A percentile compares a stretch with the other conserved stretches of the same genome.
phyloP scores from a whole-genome alignment of 2,329 filamentous ascomycete genomes.

The Colletotrichum tamarilloi region DNA sequence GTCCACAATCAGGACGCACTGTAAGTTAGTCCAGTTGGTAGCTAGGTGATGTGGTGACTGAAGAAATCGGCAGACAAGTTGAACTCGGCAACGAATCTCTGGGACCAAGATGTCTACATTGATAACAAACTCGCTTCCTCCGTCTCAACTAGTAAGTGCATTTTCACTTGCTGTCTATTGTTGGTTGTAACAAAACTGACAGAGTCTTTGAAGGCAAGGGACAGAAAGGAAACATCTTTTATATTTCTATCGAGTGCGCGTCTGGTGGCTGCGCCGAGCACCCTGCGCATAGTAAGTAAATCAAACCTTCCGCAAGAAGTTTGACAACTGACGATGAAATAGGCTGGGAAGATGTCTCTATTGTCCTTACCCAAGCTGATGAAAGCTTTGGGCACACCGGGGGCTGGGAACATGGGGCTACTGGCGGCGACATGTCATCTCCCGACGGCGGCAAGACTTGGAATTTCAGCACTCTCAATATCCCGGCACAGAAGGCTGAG shows the following conservation, averaged over 20 bases:
- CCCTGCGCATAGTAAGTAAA: conserved; percentile 10
- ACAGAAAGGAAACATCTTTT: conserved; percentile 11
- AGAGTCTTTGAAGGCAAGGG: neutral
- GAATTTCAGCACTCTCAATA: neutral
- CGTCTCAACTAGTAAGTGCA: neutral
- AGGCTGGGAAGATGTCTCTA: conserved; percentile 12
- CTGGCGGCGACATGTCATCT: neutral
- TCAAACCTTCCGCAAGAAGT: too few relatives aligned
- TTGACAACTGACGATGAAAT: neutral
- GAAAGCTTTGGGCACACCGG: neutral
- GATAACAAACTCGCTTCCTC: conserved; percentile 6
- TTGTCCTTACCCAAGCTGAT: conserved; percentile 10
- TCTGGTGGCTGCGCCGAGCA: conserved; percentile 4
- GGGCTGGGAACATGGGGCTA: neutral
- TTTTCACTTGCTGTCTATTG: fast-evolving
- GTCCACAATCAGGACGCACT: conserved; percentile 4
- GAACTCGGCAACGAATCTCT: conserved; percentile 3
- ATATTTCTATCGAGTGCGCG: conserved; percentile 24
- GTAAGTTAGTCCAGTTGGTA: neutral
- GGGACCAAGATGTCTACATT: conserved; percentile 3
- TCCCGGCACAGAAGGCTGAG: neutral
- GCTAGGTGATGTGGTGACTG: neutral
- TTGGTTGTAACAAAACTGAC: neutral
- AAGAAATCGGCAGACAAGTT: neutral
- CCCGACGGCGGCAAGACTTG: neutral